These are phyloP conservation scores for Chara braunii DNA, from an alignment of 139 green algal species.

Conservation along the genomic window DNA sequence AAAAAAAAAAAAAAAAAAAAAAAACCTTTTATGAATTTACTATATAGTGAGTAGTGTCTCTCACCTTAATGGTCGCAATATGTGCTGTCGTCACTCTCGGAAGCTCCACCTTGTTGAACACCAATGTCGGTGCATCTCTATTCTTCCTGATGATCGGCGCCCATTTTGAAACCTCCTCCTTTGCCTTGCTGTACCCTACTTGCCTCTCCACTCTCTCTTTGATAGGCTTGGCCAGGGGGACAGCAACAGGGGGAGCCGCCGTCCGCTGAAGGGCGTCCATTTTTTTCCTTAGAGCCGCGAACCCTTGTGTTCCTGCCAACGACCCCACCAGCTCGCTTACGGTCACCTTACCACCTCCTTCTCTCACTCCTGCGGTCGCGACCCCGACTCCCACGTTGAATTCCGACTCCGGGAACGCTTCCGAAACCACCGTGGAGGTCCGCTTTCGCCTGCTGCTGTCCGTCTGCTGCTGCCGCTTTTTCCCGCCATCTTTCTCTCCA, in stretches of 20 bases:
- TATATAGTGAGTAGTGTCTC: constrained; percentile 23
- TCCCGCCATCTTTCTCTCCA: background rate
- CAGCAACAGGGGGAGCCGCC: constrained; percentile 12
- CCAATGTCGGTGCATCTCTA: constrained; percentile 78
- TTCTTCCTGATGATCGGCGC: constrained; percentile 84
- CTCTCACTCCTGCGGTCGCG: constrained; percentile 14
- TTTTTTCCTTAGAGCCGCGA: constrained; percentile 49
- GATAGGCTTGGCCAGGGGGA: constrained; percentile 14
- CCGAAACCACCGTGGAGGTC: background rate
- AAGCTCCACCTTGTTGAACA: constrained; percentile 46
- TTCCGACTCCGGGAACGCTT: constrained; percentile 18
- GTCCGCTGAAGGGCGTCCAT: constrained; percentile 56
- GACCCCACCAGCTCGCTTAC: constrained; percentile 65
- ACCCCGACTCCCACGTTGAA: constrained; percentile 4
- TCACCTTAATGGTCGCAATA: constrained; percentile 55
- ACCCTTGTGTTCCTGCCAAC: background rate
- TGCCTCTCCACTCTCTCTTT: constrained; percentile 29
- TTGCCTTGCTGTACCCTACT: constrained; percentile 76
- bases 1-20: no score
- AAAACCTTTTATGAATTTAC: no score
- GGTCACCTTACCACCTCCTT: constrained; percentile 44
- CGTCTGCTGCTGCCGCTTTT: no score
- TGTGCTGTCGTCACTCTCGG: constrained; percentile 19
- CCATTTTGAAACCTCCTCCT: constrained; percentile 79
- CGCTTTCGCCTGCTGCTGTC: background rate